Evolutionary conservation across 306 rosid species (phyloP), one percentile per base, ranked within the genome.

Genomic region (Nissolia schottii): DNA sequence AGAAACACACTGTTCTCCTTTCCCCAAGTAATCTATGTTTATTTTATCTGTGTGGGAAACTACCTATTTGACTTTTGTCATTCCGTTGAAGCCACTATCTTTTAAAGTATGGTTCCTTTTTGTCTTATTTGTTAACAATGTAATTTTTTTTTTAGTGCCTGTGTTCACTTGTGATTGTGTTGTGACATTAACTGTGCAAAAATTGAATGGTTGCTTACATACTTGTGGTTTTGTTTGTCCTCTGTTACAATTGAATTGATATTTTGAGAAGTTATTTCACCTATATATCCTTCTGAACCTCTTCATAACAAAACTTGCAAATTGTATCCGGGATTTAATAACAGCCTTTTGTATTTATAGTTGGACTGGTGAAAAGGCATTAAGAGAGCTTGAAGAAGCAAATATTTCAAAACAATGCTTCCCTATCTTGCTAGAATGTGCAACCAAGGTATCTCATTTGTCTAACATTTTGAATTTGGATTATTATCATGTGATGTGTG

Each of bases 361-460:
- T 80, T 93, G 98, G 98, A 91, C 92, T 11, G 98, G 97, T 37
- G 90, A 86, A 64, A 88, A 85, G 81, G 98, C 98, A 62, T 79
- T 83, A 77, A 77, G 84, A 77, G 97, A 93, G 80, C 96, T 93
- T 31, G 86, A 91, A 77, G 97, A 87, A 74, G 94, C 98, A 56
- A 93, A 91, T 89, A 83, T 93, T 77, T 81, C 92, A 23, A 85
- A 67, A 40, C 95, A 85, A 62, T 88, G 92, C 79, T 93, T 91
- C 83, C 94, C 96, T 77, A 79, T 80, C 76, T 80, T 93, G 84
- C 88, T 90, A 55, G 97, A 86, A 81, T 93, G 96, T 80, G 98
- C 93, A 61, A 80, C 87, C 29, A 90, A 87, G 98, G 98, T 93
- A 81, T 31, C 49, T 57, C 51, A 43, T 68, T 37, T 56, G 57